These are phyloP conservation scores for Cryptosporidium viatorum DNA, from an alignment of 169 alveolate species.

Conservation along the genomic window DNA sequence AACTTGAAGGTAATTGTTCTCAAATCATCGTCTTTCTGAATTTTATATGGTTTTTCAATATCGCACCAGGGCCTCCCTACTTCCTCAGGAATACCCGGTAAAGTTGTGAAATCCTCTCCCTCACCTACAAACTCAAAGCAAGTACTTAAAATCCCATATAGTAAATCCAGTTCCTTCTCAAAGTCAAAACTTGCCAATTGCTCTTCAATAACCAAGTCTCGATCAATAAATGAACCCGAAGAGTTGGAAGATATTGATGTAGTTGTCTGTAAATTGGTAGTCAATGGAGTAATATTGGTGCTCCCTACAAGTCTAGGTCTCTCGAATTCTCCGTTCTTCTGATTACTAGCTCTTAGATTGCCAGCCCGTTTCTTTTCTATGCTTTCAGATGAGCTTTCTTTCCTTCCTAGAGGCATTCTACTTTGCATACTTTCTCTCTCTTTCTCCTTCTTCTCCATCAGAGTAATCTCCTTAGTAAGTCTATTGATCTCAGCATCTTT, in stretches of 20 bases:
- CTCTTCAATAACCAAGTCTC: constrained; percentile 28
- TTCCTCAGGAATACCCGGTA: constrained; percentile 46
- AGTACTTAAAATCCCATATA: constrained; percentile 66
- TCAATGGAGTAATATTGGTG: background rate
- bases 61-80: constrained; percentile 55
- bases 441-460: constrained; percentile 15
- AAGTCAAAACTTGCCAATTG: constrained; percentile 23
- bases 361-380: background rate
- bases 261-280: constrained; percentile 31
- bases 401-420: background rate
- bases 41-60: constrained; percentile 58
- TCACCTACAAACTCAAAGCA: constrained; percentile 10
- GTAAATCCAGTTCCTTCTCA: constrained; percentile 54
- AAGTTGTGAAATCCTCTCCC: constrained; percentile 13
- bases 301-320: background rate
- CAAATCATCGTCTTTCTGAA: constrained; percentile 22
- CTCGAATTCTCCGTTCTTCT: background rate
- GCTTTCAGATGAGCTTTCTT: background rate
- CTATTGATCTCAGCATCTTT: constrained; percentile 53
- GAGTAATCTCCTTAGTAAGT: constrained; percentile 34
- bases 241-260: constrained; percentile 36
- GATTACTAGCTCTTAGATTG: background rate
- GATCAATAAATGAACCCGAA: constrained; percentile 12
- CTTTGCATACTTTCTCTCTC: background rate
- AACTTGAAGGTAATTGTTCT: constrained; percentile 32